Evolutionary conservation across 257 asterid species (phyloP), one percentile per base, ranked within the genome.

Genomic region (Anisodus tanguticus): DNA sequence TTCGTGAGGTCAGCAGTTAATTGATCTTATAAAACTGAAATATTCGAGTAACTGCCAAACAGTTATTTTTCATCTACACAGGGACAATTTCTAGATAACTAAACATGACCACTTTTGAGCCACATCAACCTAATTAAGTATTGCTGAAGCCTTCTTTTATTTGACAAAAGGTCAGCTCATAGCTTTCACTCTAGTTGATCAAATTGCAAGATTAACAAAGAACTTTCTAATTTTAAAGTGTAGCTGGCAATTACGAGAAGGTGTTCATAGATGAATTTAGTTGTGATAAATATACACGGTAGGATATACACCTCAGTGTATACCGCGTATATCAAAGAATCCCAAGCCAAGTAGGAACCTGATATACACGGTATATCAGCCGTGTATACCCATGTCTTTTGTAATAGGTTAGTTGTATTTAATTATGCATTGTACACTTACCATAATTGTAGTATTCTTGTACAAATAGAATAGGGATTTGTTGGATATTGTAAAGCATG

Each of bases 41-140:
- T 71, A 43, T 57, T 6, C 4, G 26, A 16, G 64, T 6, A 59
- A 17, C 64, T 5, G 64, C 6, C 64, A 17, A 58, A 16, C 5
- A 4, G n/a, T n/a, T 4, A 72, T 49, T 49, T 74, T 22, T 74
- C 62, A 49, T 51, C 43, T 49, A 39, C 59, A 45, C 59, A 19
- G 41, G 59, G 19, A 72, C 10, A 72, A 72, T 72, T 72, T 72
- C 35, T 41, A 47, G 47, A 47, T 72, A 11, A 22, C 81, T 76
- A 26, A 26, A 76, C 12, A 0, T 0, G n/a, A 63, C 47, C 11
- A 51, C 6, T 22, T 51, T 3, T 11, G 13, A 51, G 26, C 9
- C 63, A 0, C 22, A 26, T 51, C 63, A 26, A 13, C 11, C 81
- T 51, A 51, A 76, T 76, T 76, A 22, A 76, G 26, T 51, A 76